Conservation (phyloP, 2,329 filamentous ascomycete genomes). For the Clathrospora elynae region DNA sequence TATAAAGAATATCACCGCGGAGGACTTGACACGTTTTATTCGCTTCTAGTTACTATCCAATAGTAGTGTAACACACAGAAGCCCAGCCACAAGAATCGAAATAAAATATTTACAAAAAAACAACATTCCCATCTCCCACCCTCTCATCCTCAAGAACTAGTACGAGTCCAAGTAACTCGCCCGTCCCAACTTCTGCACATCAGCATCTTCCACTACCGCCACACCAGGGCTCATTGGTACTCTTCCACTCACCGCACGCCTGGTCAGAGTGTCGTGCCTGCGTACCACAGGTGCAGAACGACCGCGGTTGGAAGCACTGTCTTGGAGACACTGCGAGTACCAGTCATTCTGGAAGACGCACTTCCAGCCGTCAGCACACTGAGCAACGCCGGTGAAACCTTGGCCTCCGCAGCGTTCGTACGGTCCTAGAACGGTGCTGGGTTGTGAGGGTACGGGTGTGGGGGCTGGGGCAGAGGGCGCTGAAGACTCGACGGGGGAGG, state of each 20-base stretch:
- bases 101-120: slow-evolving; percentile 8
- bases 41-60: no score
- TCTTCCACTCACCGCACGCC: not conserved
- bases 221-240: slow-evolving; percentile 1
- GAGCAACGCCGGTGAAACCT: slow-evolving; percentile 47
- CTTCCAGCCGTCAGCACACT: slow-evolving; percentile 47
- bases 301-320: not conserved
- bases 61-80: no score
- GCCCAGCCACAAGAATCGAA: slow-evolving; percentile 7
- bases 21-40: no score
- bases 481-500: slow-evolving; percentile 6
- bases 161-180: slow-evolving; percentile 3
- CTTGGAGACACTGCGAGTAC: slow-evolving; percentile 11
- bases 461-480: slow-evolving; percentile 6
- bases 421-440: slow-evolving; percentile 7
- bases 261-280: not conserved
- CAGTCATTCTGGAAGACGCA: slow-evolving; percentile 48
- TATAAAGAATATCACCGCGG: no score
- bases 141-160: not conserved
- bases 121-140: not conserved
- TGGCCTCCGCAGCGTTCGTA: slow-evolving; percentile 54
- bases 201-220: not conserved
- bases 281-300: slow-evolving; percentile 1
- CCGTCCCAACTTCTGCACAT: slow-evolving; percentile 2
- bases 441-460: not conserved